Evolutionary conservation across 1,284 basidiomycete genomes (phyloP).

Genomic region (Cryptococcus sp.): DNA sequence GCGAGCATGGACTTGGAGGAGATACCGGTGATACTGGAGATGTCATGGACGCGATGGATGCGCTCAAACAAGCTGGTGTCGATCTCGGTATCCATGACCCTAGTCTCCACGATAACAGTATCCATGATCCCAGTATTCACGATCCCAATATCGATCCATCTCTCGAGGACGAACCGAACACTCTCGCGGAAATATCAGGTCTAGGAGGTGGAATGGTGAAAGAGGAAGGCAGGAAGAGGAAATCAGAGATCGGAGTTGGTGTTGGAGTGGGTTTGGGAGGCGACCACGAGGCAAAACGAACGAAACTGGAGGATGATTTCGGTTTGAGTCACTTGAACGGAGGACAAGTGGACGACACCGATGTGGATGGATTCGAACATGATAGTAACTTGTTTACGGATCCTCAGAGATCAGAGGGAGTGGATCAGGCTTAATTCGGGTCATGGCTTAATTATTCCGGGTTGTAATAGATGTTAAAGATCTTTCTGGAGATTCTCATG

Average conservation of each 20-base stretch:
- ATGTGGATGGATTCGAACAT: too few species aligned
- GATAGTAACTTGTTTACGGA: too few species aligned
- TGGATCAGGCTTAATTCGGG: too few species aligned
- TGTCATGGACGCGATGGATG: slow-evolving; percentile 5
- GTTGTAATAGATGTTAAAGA: too few species aligned
- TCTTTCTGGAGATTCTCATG: too few species aligned
- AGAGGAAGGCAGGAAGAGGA: neutral
- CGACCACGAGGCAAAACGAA: neutral
- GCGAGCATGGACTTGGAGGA: neutral
- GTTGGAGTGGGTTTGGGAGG: neutral
- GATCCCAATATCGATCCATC: neutral
- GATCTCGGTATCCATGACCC: neutral
- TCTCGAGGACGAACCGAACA: neutral
- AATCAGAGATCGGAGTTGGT: neutral
- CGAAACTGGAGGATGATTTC: neutral
- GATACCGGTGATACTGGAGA: neutral
- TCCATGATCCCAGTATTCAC: neutral
- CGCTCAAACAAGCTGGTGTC: neutral
- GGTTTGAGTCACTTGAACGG: neutral
- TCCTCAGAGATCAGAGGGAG: too few species aligned
- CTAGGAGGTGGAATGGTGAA: neutral
- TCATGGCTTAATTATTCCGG: too few species aligned
- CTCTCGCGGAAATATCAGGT: neutral
- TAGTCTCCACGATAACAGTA: neutral
- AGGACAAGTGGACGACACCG: neutral